These are phyloP conservation scores for Aureobasidium leucospermi DNA, from an alignment of 2,329 filamentous ascomycete species.

Conservation along the genomic window DNA sequence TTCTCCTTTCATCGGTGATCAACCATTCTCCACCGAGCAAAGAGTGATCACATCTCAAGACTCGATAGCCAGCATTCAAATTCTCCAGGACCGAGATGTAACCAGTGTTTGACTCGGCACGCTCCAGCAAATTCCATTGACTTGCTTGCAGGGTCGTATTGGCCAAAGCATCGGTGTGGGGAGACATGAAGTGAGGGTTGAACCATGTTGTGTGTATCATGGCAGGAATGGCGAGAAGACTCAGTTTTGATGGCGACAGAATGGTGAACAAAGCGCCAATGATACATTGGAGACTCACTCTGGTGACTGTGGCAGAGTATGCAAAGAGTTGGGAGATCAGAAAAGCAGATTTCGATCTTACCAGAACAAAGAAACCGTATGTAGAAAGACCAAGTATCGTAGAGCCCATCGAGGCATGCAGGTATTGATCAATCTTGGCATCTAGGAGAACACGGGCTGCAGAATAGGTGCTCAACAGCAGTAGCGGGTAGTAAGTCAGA, in stretches of 20 bases:
- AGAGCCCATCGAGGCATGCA: slow-evolving; percentile 12
- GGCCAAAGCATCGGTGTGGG: slow-evolving; percentile 50
- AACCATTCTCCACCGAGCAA: slow-evolving; percentile 90
- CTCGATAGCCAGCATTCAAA: slow-evolving; percentile 60
- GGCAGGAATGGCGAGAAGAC: slow-evolving; percentile 63
- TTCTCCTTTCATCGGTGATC: slow-evolving; percentile 37
- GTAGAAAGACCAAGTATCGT: slow-evolving; percentile 53
- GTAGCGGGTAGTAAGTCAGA: slow-evolving; percentile 56
- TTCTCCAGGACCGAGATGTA: slow-evolving; percentile 89
- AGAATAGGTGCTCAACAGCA: slow-evolving; percentile 34
- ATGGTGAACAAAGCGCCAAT: slow-evolving; percentile 59
- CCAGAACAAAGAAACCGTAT: slow-evolving; percentile 51
- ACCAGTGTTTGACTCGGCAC: slow-evolving; percentile 79
- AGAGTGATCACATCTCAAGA: slow-evolving; percentile 90
- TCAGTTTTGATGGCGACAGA: slow-evolving; percentile 60
- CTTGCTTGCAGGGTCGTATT: slow-evolving; percentile 59
- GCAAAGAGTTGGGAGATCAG: neutral
- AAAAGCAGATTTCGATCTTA: neutral
- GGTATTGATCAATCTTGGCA: slow-evolving; percentile 10
- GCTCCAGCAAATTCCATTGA: slow-evolving; percentile 70
- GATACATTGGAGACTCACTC: slow-evolving; percentile 64
- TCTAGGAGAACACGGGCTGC: slow-evolving; percentile 23
- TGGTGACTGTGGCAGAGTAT: slow-evolving; percentile 54
- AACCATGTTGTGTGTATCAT: slow-evolving; percentile 62
- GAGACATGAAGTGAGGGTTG: slow-evolving; percentile 66